These are phyloP conservation scores for Saccharomycopsis guyanensis DNA, from an alignment of 805 yeast genomes.

Conservation along the genomic window DNA sequence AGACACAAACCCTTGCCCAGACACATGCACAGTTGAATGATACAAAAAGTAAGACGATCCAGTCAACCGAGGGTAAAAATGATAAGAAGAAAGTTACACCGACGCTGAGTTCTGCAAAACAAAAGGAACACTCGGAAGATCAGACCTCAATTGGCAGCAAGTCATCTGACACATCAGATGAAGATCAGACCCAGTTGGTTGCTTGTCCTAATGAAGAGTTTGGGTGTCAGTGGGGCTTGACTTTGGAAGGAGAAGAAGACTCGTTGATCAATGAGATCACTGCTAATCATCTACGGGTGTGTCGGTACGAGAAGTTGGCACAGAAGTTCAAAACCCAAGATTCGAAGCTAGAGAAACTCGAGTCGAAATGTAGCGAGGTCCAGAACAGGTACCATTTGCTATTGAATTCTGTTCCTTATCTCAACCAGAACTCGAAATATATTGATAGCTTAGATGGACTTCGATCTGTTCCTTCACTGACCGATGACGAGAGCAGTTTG, in stretches of 20 bases:
- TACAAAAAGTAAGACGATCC: too few relatives aligned
- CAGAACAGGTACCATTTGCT: constrained; percentile 5
- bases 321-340: background rate
- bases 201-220: constrained; percentile 40
- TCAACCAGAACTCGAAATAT: background rate
- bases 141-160: constrained; percentile 5
- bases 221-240: constrained; percentile 41
- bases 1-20: too few relatives aligned
- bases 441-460: constrained; percentile 4
- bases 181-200: constrained; percentile 22
- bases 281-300: background rate
- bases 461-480: background rate
- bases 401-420: constrained; percentile 5
- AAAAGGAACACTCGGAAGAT: constrained; percentile 11
- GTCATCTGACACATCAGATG: background rate
- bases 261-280: too few relatives aligned
- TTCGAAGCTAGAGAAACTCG: background rate
- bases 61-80: too few relatives aligned
- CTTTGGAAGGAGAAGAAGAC: background rate
- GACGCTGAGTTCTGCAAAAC: too few relatives aligned
- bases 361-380: background rate
- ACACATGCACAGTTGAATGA: too few relatives aligned
- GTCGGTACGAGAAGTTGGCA: background rate
- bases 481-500: background rate
- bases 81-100: background rate